These are phyloP conservation scores for Paecilomyces niveus DNA, from an alignment of 2,329 filamentous ascomycete species.

Conservation along the genomic window DNA sequence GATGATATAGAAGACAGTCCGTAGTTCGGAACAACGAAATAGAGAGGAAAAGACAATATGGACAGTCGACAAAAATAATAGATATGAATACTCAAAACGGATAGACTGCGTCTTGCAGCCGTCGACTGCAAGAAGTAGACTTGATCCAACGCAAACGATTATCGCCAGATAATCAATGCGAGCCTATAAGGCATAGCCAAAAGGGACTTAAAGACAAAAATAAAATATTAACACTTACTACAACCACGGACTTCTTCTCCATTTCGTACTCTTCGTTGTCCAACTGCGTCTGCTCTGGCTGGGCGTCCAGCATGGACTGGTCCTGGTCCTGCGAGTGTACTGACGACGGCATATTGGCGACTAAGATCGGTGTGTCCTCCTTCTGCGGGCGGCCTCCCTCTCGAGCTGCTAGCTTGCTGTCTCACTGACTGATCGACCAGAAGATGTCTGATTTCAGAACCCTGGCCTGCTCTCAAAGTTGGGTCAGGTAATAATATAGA, in stretches of 20 bases:
- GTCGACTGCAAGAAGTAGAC: no score
- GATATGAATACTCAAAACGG: no score
- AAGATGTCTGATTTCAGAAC: not conserved
- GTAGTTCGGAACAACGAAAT: no score
- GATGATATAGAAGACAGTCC: not conserved
- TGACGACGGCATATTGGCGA: constrained; percentile 28
- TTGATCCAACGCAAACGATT: not conserved
- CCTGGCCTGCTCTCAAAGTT: not conserved
- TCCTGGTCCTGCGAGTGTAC: constrained; percentile 33
- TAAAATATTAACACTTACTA: constrained; percentile 40
- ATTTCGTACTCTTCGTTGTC: constrained; percentile 39
- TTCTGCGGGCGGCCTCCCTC: not conserved
- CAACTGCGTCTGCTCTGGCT: constrained; percentile 32
- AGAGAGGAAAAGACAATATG: no score
- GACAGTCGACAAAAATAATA: no score
- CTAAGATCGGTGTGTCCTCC: not conserved
- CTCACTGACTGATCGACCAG: not conserved
- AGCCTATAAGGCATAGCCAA: not conserved
- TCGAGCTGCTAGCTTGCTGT: not conserved
- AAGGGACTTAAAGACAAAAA: not conserved
- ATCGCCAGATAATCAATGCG: not conserved
- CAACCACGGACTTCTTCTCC: constrained; percentile 51
- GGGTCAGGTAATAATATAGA: not conserved
- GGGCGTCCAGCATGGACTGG: constrained; percentile 35
- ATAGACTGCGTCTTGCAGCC: no score